Evolutionary conservation across 176 grass and related monocot species (phyloP).

Genomic region (Oropetium thomaeum): DNA sequence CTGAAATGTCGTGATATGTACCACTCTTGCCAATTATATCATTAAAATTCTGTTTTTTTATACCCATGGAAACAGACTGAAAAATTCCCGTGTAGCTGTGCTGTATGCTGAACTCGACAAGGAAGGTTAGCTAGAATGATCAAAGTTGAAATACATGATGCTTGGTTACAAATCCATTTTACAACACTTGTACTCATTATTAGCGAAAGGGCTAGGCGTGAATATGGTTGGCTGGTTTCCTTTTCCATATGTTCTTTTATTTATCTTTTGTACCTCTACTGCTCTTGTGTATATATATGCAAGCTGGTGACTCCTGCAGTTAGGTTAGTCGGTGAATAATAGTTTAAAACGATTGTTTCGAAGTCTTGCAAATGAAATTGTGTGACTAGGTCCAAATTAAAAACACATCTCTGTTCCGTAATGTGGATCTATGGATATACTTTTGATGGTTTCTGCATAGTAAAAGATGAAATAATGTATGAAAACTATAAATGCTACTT

Average conservation of each 20-base stretch:
- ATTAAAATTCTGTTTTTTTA: too few species aligned
- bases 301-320: neutral
- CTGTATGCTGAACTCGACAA: too few species aligned
- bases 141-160: neutral
- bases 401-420: neutral
- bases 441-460: slow-evolving; percentile 9
- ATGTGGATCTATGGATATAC: neutral
- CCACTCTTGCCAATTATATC: too few species aligned
- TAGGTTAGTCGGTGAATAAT: neutral
- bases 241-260: too few species aligned
- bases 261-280: too few species aligned
- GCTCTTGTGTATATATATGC: too few species aligned
- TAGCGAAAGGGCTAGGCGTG: neutral
- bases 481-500: neutral
- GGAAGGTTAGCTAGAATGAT: too few species aligned
- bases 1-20: too few species aligned
- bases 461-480: neutral
- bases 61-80: too few species aligned
- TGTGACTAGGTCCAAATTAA: neutral
- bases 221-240: too few species aligned
- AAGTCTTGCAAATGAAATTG: neutral
- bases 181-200: neutral
- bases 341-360: neutral
- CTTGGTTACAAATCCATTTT: neutral
- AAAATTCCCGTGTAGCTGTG: too few species aligned